Evolutionary conservation across 371 early-diverging fungal genomes (phyloP), one percentile per base, ranked within the genome.

Genomic region (Smittium mucronatum): DNA sequence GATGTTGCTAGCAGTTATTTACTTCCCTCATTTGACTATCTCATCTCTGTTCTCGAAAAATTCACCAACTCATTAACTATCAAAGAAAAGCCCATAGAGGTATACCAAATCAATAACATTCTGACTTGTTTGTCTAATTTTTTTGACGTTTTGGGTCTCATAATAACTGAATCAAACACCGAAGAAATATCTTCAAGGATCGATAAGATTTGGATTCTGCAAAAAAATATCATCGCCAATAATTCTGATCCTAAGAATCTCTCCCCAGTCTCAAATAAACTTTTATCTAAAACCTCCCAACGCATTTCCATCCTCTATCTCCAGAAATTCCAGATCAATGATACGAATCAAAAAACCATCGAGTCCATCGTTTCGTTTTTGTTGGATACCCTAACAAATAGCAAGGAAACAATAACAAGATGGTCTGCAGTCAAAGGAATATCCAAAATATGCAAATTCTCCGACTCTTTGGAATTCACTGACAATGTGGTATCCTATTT

Each of bases 401-500:
- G 25, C 34, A 65, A 90, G 88, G 95, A 97, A 70, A 96, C 96
- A 0, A 88, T 94, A 70, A 93, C 94, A 1, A 87, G 98, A 59
- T 96, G 95, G 95, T 91, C 94, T 1, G 88, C 93, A 1, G 95
- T 97, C 5, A 98, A 98, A 78, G 96, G 95, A 17, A 8, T 65
- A 2, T 34, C 32, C 8, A 34, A n/a, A 65, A 65, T 65, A 11
- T 32, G 15, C 5, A 28, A 34, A 34, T 34, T 34, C 36, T 34
- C 36, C 15, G 34, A 34, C 25, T 11, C 76, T 95, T 58, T 89
- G 92, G 0, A 81, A 79, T 63, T 89, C 87, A 26, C 76, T 94
- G 58, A 32, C 32, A 34, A 26, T 28, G 47, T 71, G 25, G 31
- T 70, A 29, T 1, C 58, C 21, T 15, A 65, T 15, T 21, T 70